Evolutionary conservation across 2,329 filamentous ascomycete species (phyloP), one percentile per base, ranked within the genome.

Genomic region (Pseudopithomyces chartarum): DNA sequence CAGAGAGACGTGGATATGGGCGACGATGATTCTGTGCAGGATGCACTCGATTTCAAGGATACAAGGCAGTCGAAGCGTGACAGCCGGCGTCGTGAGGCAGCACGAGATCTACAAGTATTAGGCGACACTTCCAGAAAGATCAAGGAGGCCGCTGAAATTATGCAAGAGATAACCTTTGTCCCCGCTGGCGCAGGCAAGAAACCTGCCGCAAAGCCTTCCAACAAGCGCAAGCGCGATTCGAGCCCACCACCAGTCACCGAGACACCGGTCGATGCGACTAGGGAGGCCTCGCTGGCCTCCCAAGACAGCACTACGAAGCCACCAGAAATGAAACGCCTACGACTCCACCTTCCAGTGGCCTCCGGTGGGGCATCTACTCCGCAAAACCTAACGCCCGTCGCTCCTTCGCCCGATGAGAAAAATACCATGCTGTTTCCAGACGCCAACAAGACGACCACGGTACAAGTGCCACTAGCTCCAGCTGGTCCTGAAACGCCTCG

Each of bases 31-130:
- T 80, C 87, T 13, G 87, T 86, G 68, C 90, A 91, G 72, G 83
- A 89, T 50, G 89, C 90, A 8, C 90, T 92, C 86, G 89, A 90
- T 68, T 80, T 92, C 22, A 92, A 92, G 68, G 89, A 91, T 65
- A 87, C 90, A 2, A 92, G 91, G 76, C 89, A 92, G 66, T 89
- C 90, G 2, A 92, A 91, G 91, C 91, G 76, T 81, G 86, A 53
- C 87, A 90, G 72, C 84, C 85, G 6, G 76, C 79, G 76, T 52
- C 81, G 79, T 61, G 81, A 79, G 69, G 85, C 81, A 74, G 81
- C 69, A 53, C 70, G 68, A 15, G 73, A 74, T 48, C 68, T 70
- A n/a, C 65, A 70, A 26, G 68, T 70, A 46, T 67, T 77, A n/a
- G 70, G 77, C 52, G 68, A 73, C 45, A 69, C 68, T 23, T 73